Evolutionary conservation across 441 rosid species (phyloP), one percentile per base, ranked within the genome.

Genomic region (Erodium texanum): DNA sequence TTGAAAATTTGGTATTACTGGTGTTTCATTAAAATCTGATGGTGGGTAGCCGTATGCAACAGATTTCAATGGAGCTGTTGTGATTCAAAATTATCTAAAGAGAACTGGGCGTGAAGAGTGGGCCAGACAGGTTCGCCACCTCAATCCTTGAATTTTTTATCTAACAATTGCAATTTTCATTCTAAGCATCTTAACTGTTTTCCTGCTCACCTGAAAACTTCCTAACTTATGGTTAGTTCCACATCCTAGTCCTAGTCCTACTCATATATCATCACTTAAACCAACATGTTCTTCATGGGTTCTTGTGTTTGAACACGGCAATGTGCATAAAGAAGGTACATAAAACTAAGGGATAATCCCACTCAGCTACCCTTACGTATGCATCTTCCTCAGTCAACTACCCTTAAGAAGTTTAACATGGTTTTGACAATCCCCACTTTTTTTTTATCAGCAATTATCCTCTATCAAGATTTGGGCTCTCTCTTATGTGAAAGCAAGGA

Each of bases 31-130:
- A 24, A 43, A 22, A 58, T 68, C 7, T 63, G 24, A 62, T 69
- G 24, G n/a, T 67, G 71, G 66, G 73, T 74, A 10, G 34, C 67
- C 67, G 59, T 66, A 6, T 83, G 80, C 68, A 74, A 83, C 92
- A 94, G 99, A 94, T 89, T 94, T 94, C 75, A 92, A 90, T 0
- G 98, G 97, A 54, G 91, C 79, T 66, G 76, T 85, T 71, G 89
- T 94, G 32, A 96, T 94, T 56, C 96, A 89, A 80, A 94, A 88
- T 80, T 88, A 92, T 83, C 84, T 94, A 36, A 75, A 80, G 52
- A 87, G 94, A 78, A 88, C 93, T 3, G 96, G 96, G 5, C 88
- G 93, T 69, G 84, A 79, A 67, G 98, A 87, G 76, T 94, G 99
- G 99, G 92, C 93, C 0, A 84, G 77, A 78, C 93, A 83, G 97